These are phyloP conservation scores for Carnegiea gigantea DNA, from an alignment of 179 eudicot genomes.

Conservation along the genomic window DNA sequence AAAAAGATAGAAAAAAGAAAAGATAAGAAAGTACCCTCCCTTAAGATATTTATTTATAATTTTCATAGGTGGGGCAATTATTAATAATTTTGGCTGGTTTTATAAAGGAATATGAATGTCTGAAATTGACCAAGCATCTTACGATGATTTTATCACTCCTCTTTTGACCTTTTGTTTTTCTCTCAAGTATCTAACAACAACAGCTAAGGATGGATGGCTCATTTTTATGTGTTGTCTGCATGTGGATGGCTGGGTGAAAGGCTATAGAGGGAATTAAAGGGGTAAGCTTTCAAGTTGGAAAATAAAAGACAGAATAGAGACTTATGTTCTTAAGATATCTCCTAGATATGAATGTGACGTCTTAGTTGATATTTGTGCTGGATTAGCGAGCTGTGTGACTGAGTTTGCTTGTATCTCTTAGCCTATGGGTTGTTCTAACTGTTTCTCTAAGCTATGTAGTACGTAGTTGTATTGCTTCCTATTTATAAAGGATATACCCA, in stretches of 20 bases:
- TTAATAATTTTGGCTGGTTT: neutral
- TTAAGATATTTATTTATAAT: conserved; percentile 1
- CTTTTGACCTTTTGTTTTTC: neutral
- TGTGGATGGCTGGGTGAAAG: conserved; percentile 2
- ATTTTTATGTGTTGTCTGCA: neutral
- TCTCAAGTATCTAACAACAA: neutral
- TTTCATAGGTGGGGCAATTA: conserved; percentile 10
- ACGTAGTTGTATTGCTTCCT: too few relatives aligned
- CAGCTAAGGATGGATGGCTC: conserved; percentile 5
- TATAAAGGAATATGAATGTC: conserved; percentile 16
- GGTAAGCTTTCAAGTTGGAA: too few relatives aligned
- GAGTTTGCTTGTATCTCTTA: too few relatives aligned
- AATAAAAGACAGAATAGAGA: too few relatives aligned
- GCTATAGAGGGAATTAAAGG: neutral
- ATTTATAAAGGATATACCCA: too few relatives aligned
- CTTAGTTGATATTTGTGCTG: too few relatives aligned
- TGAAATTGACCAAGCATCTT: conserved; percentile 20
- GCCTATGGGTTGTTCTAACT: too few relatives aligned
- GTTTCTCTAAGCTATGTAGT: too few relatives aligned
- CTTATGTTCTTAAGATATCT: too few relatives aligned
- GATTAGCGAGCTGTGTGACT: too few relatives aligned
- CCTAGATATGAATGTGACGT: too few relatives aligned
- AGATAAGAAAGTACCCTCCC: neutral
- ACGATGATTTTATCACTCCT: neutral
- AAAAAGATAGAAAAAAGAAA: neutral